Conservation (phyloP, 331 rosid species). For the Cydonia oblonga region DNA sequence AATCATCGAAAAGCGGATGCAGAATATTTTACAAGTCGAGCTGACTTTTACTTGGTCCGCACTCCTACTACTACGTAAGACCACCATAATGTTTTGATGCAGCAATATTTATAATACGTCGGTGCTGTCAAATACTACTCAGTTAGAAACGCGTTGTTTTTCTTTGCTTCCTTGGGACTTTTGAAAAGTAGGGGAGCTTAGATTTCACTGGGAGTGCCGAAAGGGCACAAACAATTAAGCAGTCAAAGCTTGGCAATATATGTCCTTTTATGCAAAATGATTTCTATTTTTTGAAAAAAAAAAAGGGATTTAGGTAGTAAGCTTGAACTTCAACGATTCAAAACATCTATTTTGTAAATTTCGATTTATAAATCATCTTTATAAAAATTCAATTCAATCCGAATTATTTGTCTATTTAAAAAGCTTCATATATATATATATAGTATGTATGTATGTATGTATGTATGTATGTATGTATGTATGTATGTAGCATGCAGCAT, state of each 20-base stretch:
- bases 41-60: slow-evolving; percentile 11
- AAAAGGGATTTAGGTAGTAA: too few species aligned
- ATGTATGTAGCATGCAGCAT: too few species aligned
- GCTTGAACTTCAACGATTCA: too few species aligned
- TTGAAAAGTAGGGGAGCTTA: too few species aligned
- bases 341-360: rapidly evolving
- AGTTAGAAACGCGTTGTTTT: slow-evolving; percentile 2
- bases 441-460: too few species aligned
- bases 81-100: background rate
- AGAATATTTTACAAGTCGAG: background rate
- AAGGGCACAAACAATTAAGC: background rate
- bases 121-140: background rate
- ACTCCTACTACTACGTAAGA: background rate
- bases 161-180: background rate
- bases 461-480: too few species aligned
- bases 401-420: too few species aligned
- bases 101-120: background rate
- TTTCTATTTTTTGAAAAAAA: too few species aligned
- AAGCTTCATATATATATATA: too few species aligned
- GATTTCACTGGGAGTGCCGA: background rate
- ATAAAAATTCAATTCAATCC: too few species aligned
- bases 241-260: background rate
- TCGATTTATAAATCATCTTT: too few species aligned
- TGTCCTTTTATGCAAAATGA: too few species aligned
- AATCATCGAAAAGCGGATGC: background rate